Conservation (phyloP, 495 filamentous ascomycete genomes). For the Podospora comata region DNA sequence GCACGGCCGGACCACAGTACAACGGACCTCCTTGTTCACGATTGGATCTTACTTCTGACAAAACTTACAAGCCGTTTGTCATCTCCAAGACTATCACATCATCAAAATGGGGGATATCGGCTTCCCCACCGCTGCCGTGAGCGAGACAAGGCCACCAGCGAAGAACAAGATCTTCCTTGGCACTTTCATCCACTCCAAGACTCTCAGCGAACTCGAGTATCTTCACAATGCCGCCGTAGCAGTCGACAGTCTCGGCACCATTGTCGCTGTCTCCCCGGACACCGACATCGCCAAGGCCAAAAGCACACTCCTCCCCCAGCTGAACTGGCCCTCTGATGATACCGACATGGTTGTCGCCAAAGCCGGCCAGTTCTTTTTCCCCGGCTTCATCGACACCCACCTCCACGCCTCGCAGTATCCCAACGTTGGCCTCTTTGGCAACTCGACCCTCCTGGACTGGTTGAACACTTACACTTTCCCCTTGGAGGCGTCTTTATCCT, state of each 20-base stretch:
- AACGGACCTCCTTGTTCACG: not conserved
- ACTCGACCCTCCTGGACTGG: constrained; percentile 86
- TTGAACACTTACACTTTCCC: constrained; percentile 94
- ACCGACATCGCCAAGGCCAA: constrained; percentile 27
- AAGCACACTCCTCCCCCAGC: constrained; percentile 25
- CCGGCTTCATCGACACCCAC: constrained; percentile 93
- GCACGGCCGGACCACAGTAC: not conserved
- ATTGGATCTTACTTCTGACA: not conserved
- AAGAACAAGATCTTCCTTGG: constrained; percentile 46
- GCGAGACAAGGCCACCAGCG: not conserved
- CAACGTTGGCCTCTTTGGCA: constrained; percentile 88
- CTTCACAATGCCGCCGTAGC: constrained; percentile 59
- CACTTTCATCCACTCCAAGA: constrained; percentile 57
- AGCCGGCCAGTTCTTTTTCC: constrained; percentile 78
- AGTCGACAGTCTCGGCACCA: constrained; percentile 64
- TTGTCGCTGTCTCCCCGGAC: constrained; percentile 52
- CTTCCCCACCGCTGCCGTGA: not conserved
- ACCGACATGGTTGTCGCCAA: not conserved
- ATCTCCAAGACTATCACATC: not conserved
- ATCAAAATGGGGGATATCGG: constrained; percentile 2
- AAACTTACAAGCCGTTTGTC: not conserved
- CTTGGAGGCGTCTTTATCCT: constrained; percentile 68
- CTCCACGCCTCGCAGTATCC: constrained; percentile 93
- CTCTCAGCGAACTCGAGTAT: constrained; percentile 54
- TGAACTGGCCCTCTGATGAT: constrained; percentile 36